A percentile compares a stretch with the other conserved stretches of the same genome.
Evolutionary conservation across 1,139 yeast genomes (phyloP).

Genomic region (Taphrina flavorubra): DNA sequence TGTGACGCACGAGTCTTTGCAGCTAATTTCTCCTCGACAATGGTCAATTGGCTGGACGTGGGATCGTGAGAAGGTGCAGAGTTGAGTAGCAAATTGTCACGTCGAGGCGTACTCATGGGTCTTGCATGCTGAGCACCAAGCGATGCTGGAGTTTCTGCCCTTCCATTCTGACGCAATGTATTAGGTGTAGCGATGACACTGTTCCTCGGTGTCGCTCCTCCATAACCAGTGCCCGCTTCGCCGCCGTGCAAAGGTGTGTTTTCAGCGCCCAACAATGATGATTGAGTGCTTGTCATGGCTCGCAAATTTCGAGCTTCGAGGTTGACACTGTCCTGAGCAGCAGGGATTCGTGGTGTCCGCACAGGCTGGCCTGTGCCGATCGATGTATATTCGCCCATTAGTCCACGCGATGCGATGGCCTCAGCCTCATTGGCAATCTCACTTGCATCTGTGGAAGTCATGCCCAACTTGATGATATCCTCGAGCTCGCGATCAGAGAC

Average conservation of each 20-base stretch:
- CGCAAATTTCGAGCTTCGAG: conserved; percentile 50
- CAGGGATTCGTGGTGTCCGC: conserved; percentile 45
- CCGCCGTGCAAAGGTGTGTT: conserved; percentile 47
- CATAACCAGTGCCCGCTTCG: conserved; percentile 43
- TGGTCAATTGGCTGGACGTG: conserved; percentile 40
- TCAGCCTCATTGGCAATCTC: conserved; percentile 46
- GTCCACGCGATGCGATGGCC: conserved; percentile 45
- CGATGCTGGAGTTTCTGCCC: conserved; percentile 16
- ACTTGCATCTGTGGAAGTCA: conserved; percentile 44
- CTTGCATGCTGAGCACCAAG: conserved; percentile 2
- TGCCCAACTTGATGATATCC: conserved; percentile 50
- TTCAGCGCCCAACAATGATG: conserved; percentile 50
- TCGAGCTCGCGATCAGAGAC: conserved; percentile 53
- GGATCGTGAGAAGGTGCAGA: conserved; percentile 31
- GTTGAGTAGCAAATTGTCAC: conserved; percentile 40
- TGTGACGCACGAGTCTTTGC: conserved; percentile 16
- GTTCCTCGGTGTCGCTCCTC: conserved; percentile 42
- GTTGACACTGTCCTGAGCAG: conserved; percentile 46
- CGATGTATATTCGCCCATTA: conserved; percentile 32
- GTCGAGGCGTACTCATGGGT: conserved; percentile 41
- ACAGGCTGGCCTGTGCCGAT: conserved; percentile 37
- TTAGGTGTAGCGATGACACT: conserved; percentile 45
- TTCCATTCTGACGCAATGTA: conserved; percentile 43
- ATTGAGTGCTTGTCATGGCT: conserved; percentile 49
- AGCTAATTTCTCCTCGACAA: conserved; percentile 12